Conservation (phyloP, 805 yeast species). For the Wickerhamiella sorbophila region DNA sequence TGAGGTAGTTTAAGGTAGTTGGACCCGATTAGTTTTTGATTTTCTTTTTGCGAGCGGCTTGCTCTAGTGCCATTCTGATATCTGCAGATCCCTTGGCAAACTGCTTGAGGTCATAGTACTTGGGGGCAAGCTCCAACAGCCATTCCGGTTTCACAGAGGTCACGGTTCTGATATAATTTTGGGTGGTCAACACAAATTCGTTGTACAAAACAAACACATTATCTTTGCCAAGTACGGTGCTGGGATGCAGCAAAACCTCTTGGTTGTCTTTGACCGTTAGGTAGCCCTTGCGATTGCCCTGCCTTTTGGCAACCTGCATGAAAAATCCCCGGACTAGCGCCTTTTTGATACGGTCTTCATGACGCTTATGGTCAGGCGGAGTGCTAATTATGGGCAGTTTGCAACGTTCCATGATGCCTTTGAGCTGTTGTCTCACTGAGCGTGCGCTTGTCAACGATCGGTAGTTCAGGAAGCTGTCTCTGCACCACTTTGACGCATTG, state of each 20-base stretch:
- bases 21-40: too few relatives aligned
- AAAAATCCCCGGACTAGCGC: conserved; percentile 89
- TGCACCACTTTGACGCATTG: conserved; percentile 63
- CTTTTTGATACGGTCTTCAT: conserved; percentile 66
- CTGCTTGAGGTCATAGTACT: conserved; percentile 47
- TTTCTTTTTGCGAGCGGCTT: conserved; percentile 29
- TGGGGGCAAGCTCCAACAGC: conserved; percentile 71
- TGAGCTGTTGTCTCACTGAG: conserved; percentile 71
- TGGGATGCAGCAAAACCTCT: conserved; percentile 88
- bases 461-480: conserved; percentile 72
- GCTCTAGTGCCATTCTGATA: conserved; percentile 52
- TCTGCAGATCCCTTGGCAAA: conserved; percentile 63
- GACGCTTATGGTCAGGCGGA: conserved; percentile 46
- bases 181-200: conserved; percentile 86
- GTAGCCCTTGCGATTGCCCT: conserved; percentile 51
- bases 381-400: conserved; percentile 62
- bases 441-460: conserved; percentile 78
- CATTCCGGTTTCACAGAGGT: conserved; percentile 85
- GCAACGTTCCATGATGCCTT: conserved; percentile 66
- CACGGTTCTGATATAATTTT: conserved; percentile 88
- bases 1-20: too few relatives aligned
- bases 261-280: conserved; percentile 91
- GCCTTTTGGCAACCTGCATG: conserved; percentile 95
- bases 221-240: conserved; percentile 64
- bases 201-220: conserved; percentile 91